Percentiles rank a stretch among this genome's conserved stretches.
Evolutionary conservation across 768 basidiomycete species (phyloP).

Genomic region (Phlebiopsis flavidoalba): DNA sequence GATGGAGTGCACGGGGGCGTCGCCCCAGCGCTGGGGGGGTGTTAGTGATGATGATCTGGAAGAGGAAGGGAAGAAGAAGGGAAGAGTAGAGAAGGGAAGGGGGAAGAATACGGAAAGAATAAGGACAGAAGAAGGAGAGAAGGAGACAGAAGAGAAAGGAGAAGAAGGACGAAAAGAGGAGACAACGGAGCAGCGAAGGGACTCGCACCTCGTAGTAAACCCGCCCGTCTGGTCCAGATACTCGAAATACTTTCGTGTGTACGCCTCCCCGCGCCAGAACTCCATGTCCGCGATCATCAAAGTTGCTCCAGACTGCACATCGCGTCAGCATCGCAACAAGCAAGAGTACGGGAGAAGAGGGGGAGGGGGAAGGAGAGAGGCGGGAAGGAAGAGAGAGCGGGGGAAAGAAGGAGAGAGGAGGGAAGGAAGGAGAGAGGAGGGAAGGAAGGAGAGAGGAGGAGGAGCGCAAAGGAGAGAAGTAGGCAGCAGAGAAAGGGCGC

Average conservation of each 20-base stretch:
- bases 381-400: too few species aligned
- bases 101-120: neutral
- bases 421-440: too few species aligned
- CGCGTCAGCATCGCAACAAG: too few species aligned
- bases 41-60: too few species aligned
- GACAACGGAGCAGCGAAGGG: neutral
- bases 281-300: conserved; percentile 85
- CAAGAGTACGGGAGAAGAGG: too few species aligned
- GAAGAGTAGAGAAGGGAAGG: neutral
- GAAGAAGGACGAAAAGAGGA: neutral
- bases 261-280: conserved; percentile 84
- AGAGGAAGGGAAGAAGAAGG: neutral
- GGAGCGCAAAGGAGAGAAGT: neutral
- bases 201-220: conserved; percentile 80
- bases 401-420: too few species aligned
- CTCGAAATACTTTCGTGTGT: conserved; percentile 80
- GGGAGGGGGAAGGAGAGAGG: too few species aligned
- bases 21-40: conserved; percentile 31
- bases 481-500: conserved; percentile 17
- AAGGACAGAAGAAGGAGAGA: neutral
- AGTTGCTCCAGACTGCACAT: conserved; percentile 54
- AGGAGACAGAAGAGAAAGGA: too few species aligned
- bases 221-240: conserved; percentile 78
- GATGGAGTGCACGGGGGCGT: conserved; percentile 46
- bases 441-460: neutral